phyloP scores from a whole-genome alignment of 495 filamentous ascomycete genomes.

The Podospora tetraspora region DNA sequence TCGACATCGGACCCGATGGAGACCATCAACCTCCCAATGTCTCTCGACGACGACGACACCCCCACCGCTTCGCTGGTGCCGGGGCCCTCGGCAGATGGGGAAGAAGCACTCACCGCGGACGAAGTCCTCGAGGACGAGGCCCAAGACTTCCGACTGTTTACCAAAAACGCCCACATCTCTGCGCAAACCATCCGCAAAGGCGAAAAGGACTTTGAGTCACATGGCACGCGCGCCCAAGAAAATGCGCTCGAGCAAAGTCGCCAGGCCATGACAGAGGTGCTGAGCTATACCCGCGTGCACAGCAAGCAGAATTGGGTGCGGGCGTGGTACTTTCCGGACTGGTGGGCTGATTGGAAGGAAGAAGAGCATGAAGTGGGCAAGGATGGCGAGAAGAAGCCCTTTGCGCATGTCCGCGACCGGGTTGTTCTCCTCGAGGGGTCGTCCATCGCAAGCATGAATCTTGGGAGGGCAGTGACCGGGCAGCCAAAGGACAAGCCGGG shows the following conservation, averaged over 20 bases:
- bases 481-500: slow-evolving; percentile 40
- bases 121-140: slow-evolving; percentile 67
- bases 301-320: slow-evolving; percentile 41
- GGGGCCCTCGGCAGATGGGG: slow-evolving; percentile 6
- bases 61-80: slow-evolving; percentile 18
- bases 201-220: slow-evolving; percentile 94
- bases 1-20: not conserved
- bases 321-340: slow-evolving; percentile 52
- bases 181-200: slow-evolving; percentile 51
- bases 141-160: slow-evolving; percentile 72
- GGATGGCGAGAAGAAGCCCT: slow-evolving; percentile 28
- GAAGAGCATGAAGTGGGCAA: slow-evolving; percentile 20
- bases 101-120: slow-evolving; percentile 30
- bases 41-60: slow-evolving; percentile 44
- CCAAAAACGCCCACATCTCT: slow-evolving; percentile 35
- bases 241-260: slow-evolving; percentile 70
- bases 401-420: slow-evolving; percentile 39
- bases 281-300: slow-evolving; percentile 66
- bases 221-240: slow-evolving; percentile 77
- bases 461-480: slow-evolving; percentile 42
- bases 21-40: slow-evolving; percentile 21
- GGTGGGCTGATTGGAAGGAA: slow-evolving; percentile 35
- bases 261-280: slow-evolving; percentile 84
- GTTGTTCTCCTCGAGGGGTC: slow-evolving; percentile 46
- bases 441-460: slow-evolving; percentile 34